phyloP scores from a whole-genome alignment of 2,329 filamentous ascomycete genomes.

The Monosporascus sp. region DNA sequence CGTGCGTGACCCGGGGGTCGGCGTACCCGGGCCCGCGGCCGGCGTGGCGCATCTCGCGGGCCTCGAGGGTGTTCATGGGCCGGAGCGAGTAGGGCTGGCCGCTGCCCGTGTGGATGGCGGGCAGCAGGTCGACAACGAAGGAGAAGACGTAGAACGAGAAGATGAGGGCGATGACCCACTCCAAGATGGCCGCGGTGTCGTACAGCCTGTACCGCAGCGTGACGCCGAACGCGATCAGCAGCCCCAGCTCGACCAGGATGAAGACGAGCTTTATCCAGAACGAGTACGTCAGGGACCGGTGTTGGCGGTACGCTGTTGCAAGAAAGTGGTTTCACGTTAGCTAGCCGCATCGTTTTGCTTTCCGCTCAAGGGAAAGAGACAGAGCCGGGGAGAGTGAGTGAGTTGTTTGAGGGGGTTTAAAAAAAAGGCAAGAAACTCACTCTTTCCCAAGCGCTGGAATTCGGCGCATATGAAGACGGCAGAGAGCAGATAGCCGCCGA shows the following conservation, averaged over 20 bases:
- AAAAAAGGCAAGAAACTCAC: conserved; percentile 32
- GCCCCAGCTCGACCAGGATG: conserved; percentile 69
- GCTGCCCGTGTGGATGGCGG: conserved; percentile 56
- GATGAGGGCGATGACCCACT: conserved; percentile 74
- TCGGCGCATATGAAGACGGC: conserved; percentile 88
- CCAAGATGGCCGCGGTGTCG: conserved; percentile 71
- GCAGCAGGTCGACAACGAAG: conserved; percentile 82
- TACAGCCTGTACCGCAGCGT: conserved; percentile 42
- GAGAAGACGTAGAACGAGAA: conserved; percentile 85
- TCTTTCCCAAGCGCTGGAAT: conserved; percentile 78
- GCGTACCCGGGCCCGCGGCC: conserved; percentile 8
- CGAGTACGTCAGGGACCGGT: conserved; percentile 66
- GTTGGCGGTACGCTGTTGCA: conserved; percentile 60
- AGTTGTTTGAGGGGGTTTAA: not conserved
- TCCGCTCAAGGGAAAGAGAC: too few species aligned
- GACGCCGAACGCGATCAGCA: conserved; percentile 69
- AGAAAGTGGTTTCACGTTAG: not conserved
- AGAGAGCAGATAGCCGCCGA: conserved; percentile 77
- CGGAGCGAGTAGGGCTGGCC: conserved; percentile 13
- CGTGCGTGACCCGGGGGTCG: conserved; percentile 15
- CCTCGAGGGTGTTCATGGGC: conserved; percentile 18
- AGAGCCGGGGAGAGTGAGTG: not conserved
- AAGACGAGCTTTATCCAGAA: conserved; percentile 88
- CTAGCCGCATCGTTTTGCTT: not conserved
- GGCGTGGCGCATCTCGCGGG: conserved; percentile 20